Evolutionary conservation across 1,284 basidiomycete species (phyloP), one percentile per base, ranked within the genome.

Genomic region (Tilletiaria anomala): DNA sequence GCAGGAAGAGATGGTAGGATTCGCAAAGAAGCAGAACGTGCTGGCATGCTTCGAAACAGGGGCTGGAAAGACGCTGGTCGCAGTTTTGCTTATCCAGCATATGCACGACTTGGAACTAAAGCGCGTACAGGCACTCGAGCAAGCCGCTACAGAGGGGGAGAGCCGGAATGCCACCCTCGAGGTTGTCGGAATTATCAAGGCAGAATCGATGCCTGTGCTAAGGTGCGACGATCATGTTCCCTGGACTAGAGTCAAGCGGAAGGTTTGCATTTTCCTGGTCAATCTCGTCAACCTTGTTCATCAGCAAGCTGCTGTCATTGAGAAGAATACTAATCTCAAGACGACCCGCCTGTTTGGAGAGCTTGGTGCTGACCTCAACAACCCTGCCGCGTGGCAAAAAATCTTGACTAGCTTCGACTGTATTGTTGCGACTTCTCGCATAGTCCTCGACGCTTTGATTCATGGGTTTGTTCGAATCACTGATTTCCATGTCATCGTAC

Each of bases 31-130:
- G 1, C 37, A 43, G 20, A 56, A 56, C 34, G 45, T 57, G 22
- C 47, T 59, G 32, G 53, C 54, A 29, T 54, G 51, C 24, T 43
- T 59, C n/a, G 50, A 51, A 21, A 59, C 56, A 2, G 56, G 56
- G n/a, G 50, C 47, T 29, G 56, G 56, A 6, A 59, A 59, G 47
- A 59, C 56, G 14, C 52, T 59, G 42, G 50, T 59, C 32, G 48
- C 54, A 17, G 56, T 51, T 10, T 43, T 59, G 14, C 47, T 59
- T 3, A 42, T 59, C 6, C 42, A 57, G 35, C 42, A 58, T 29
- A 40, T 58, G 2, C 19, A 32, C 12, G 35, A 40, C 18, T 15
- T 34, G 37, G 32, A 43, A n/a, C 8, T 36, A 6, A 20, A n/a
- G n/a, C 20, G 22, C 5, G 5, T 10, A 10, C 36, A 37, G 23